A percentile compares a stretch with the other conserved stretches of the same genome.
phyloP scores from a whole-genome alignment of 192 early-diverging fungal genomes.

The Coemansia sp. region DNA sequence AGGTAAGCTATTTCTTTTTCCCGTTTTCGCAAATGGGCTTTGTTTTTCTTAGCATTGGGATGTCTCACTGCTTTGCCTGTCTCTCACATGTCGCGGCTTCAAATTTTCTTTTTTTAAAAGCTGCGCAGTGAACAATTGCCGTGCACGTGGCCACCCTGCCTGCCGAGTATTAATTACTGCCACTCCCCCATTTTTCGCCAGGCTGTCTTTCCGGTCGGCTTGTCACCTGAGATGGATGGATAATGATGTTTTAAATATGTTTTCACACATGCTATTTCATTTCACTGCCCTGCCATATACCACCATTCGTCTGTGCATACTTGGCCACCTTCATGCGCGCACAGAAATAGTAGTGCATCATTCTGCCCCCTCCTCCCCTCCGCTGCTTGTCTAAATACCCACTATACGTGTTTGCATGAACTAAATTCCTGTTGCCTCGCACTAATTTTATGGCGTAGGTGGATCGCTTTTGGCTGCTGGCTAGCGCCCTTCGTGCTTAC shows the following conservation, averaged over 20 bases:
- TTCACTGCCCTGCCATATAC: conserved; percentile 4
- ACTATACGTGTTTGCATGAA: not conserved
- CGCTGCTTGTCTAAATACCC: conserved; percentile 11
- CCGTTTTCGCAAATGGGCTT: not conserved
- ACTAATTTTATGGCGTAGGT: conserved; percentile 2
- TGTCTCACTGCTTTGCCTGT: not conserved
- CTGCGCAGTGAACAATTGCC: conserved; percentile 13
- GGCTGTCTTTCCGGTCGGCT: not conserved
- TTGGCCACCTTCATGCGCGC: not conserved
- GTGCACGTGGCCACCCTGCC: conserved; percentile 11
- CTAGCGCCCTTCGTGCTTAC: conserved; percentile 76
- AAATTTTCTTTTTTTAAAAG: not conserved
- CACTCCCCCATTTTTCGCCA: not conserved
- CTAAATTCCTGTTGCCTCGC: conserved; percentile 9
- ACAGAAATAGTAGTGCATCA: not conserved
- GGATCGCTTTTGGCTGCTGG: conserved; percentile 83
- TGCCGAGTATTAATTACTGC: conserved; percentile 21
- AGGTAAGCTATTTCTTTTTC: conserved; percentile 24
- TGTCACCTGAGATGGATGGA: not conserved
- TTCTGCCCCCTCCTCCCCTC: not conserved
- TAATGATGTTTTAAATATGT: not conserved
- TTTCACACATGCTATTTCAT: not conserved
- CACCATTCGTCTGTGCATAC: not conserved
- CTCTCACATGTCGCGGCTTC: conserved; percentile 6
- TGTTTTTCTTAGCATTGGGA: not conserved